Percentiles rank a stretch among this genome's conserved stretches.
phyloP scores from a whole-genome alignment of 257 asterid genomes.

The Solanum paucissectum region DNA sequence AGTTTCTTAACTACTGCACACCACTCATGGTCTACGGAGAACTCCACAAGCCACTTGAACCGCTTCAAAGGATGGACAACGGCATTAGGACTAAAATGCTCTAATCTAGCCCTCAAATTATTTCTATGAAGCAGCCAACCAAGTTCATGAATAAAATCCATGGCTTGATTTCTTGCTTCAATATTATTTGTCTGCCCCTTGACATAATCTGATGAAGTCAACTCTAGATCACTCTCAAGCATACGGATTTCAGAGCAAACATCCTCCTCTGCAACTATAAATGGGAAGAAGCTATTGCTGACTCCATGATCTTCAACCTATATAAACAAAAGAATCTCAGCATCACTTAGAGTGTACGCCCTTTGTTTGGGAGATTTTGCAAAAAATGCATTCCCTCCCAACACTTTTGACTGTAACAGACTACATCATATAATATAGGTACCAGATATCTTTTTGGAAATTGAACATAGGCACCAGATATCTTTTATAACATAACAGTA shows the following conservation, averaged over 20 bases:
- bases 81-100: conserved; percentile 21
- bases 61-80: conserved; percentile 37
- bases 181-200: conserved; percentile 18
- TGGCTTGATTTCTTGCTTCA: conserved; percentile 30
- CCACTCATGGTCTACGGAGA: conserved; percentile 63
- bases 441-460: background rate
- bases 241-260: conserved; percentile 61
- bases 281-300: conserved; percentile 58
- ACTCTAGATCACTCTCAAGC: conserved; percentile 60
- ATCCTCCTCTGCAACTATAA: conserved; percentile 59
- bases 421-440: background rate
- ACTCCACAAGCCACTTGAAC: conserved; percentile 54
- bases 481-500: background rate
- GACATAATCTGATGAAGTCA: conserved; percentile 17
- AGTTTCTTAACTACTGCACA: conserved; percentile 57
- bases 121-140: conserved; percentile 72
- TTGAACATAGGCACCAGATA: background rate
- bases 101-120: conserved; percentile 29
- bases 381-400: background rate
- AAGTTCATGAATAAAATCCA: conserved; percentile 66
- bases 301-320: conserved; percentile 68
- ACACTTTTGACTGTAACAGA: background rate
- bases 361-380: background rate
- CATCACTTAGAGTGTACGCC: background rate
- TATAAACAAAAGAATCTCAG: background rate